Conservation (phyloP, 345 rosid genomes). For the Populus davidiana region DNA sequence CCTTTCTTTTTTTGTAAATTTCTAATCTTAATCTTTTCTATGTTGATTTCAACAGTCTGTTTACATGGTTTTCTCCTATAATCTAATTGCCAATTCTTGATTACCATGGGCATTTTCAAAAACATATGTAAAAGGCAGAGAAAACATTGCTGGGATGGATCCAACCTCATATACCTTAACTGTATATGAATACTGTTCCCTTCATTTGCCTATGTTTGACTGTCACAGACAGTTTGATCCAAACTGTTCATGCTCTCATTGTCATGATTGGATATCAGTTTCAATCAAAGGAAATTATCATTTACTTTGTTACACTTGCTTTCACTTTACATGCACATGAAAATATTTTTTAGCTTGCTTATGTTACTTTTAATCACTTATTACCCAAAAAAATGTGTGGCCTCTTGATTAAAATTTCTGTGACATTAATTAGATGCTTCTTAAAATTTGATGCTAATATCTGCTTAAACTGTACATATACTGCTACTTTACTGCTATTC, state of each 20-base stretch:
- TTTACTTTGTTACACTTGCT: background rate
- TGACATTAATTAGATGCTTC: background rate
- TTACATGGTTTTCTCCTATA: too few species aligned
- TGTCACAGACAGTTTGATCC: background rate
- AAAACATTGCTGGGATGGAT: too few species aligned
- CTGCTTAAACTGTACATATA: background rate
- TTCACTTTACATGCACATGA: too few species aligned
- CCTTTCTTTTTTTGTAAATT: too few species aligned
- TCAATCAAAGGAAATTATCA: background rate
- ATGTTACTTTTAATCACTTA: too few species aligned
- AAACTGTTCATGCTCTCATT: background rate
- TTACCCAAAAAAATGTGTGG: background rate
- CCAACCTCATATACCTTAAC: too few species aligned
- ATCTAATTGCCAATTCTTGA: too few species aligned
- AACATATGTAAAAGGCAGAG: too few species aligned
- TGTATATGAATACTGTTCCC: background rate
- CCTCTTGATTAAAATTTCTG: background rate
- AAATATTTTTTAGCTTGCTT: too few species aligned
- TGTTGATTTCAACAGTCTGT: too few species aligned
- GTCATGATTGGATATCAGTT: background rate
- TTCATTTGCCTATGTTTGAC: background rate
- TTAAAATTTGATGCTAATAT: background rate
- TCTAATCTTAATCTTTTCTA: too few species aligned
- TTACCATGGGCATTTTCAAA: too few species aligned
- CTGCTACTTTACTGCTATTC: background rate